Base-by-base conservation (phyloP, 2,329 filamentous ascomycete species). In the Colletotrichum eremochloae region DNA sequence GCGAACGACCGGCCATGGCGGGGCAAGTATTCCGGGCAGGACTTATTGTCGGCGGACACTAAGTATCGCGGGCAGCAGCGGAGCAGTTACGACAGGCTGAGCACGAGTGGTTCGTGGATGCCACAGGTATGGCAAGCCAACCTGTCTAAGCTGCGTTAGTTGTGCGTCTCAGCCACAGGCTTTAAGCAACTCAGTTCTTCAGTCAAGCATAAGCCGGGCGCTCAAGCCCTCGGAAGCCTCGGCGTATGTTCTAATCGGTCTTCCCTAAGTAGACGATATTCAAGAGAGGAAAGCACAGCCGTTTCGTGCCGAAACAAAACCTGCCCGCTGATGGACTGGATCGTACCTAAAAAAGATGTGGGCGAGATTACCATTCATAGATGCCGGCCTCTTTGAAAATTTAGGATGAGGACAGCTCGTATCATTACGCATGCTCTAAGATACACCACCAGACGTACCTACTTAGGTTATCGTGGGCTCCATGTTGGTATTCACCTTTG, bases 51-150 rank as follows among this genome's bases (percentile, higher is more conserved):
- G 56, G 60, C 63, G 40, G 50, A 72, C 20, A 42, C 53, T 24
- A 67, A 68, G 56, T 33, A 68, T 31, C 29, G 67, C 38, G 44
- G 71, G 42, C 33, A 52, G 24, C 74, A 75, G 69, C 57, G 73
- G 36, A 77, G 72, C 38, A 78, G 76, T 55, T 79, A 78, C 36
- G 75, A 76, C 68, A 71, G 75, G 68, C 65, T 79, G 56, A 77
- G 76, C 61, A 71, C 68, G 20, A 75, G 73, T 15, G 76, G 64
- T 65, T 74, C 80, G 85, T 87, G 68, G 86, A 83, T 77, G 83
- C 86, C 48, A n/a, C 48, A 52, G 8, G 24, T 14, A 18, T 52
- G 48, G 48, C 24, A 15, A 52, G n/a, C 48, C 24, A 29, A 8
- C 6, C 48, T 31, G 48, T 52, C 24, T 2, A 52, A 52, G 6